phyloP scores from a whole-genome alignment of 169 alveolate genomes.

The Plasmodium chabaudi region DNA sequence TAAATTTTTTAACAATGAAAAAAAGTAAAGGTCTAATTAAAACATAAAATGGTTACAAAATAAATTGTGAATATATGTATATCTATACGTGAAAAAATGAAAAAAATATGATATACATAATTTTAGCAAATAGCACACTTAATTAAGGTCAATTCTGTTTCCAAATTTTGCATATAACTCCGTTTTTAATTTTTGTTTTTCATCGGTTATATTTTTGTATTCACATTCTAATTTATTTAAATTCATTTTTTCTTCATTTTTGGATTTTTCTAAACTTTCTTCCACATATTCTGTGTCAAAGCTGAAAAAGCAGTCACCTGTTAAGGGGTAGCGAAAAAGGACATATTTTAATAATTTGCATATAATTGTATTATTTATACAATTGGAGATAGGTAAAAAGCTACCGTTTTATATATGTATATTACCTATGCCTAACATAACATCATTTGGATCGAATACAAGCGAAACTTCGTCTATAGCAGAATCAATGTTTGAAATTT shows the following conservation, averaged over 20 bases:
- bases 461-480: slow-evolving; percentile 71
- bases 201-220: slow-evolving; percentile 33
- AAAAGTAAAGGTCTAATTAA: no score
- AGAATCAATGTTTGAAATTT: slow-evolving; percentile 55
- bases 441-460: slow-evolving; percentile 42
- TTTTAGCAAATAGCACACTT: slow-evolving; percentile 5
- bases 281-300: slow-evolving; percentile 55
- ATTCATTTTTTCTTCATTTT: slow-evolving; percentile 31
- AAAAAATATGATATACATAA: not conserved
- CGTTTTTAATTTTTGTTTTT: slow-evolving; percentile 71
- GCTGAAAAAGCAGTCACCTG: slow-evolving; percentile 69
- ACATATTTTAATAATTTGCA: not conserved
- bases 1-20: no score
- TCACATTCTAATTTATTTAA: slow-evolving; percentile 66
- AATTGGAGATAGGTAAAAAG: not conserved
- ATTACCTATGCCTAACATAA: slow-evolving; percentile 65
- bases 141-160: slow-evolving; percentile 69
- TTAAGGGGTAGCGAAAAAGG: not conserved
- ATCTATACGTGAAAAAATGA: slow-evolving; percentile 8
- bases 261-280: slow-evolving; percentile 32
- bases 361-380: no score
- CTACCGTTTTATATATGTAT: no score
- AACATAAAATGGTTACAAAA: no score
- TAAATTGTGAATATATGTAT: not conserved
- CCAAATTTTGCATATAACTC: slow-evolving; percentile 76